Evolutionary conservation across 2,329 filamentous ascomycete species (phyloP), one percentile per base, ranked within the genome.

Genomic region (Cylindrodendrum hubeiense): DNA sequence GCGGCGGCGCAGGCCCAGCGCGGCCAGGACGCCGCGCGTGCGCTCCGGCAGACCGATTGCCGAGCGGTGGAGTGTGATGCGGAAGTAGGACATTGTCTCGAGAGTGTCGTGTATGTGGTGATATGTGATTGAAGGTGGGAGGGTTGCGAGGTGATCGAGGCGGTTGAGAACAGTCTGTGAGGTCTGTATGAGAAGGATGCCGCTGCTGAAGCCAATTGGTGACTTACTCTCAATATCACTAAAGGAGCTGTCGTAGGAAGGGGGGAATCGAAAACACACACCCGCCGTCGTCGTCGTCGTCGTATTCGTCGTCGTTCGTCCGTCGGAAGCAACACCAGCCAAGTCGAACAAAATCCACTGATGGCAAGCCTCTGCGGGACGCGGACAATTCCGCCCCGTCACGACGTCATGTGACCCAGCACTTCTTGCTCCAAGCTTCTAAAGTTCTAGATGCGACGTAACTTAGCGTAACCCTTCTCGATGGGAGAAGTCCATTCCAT

Each of bases 1-100:
- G 75, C 95, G 92, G 79, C 92, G 93, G 75, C 91, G 92, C 69
- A 98, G 89, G 61, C 95, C 95, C 65, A 98, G 91, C 19, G 95
- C 93, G 67, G 90, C 87, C 61, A 98, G 92, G 21, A 95, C 93
- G 77, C 92, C 93, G 78, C 89, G 88, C 66, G 91, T 93, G 77
- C 93, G 91, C 75, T 88, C 82, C 6, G 95, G 95, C 50, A 98
- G 90, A 67, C 95, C 95, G 81, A 98, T 98, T 75, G 92, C 91
- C 62, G 92, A 95, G 77, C 95, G 93, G 82, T 96, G 89, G 62
- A 97, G 91, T 52, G 94, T 97, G 79, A 98, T 93, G 78, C 93
- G 91, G 86, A 98, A 98, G 86, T 88, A 97, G 63, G 90, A 85
- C 91, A 94, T 94, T 63, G 44, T 56, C 60, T 57, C 9, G 33